Evolutionary conservation across 2,329 filamentous ascomycete genomes (phyloP).

Genomic region (Fusarium falciforme): DNA sequence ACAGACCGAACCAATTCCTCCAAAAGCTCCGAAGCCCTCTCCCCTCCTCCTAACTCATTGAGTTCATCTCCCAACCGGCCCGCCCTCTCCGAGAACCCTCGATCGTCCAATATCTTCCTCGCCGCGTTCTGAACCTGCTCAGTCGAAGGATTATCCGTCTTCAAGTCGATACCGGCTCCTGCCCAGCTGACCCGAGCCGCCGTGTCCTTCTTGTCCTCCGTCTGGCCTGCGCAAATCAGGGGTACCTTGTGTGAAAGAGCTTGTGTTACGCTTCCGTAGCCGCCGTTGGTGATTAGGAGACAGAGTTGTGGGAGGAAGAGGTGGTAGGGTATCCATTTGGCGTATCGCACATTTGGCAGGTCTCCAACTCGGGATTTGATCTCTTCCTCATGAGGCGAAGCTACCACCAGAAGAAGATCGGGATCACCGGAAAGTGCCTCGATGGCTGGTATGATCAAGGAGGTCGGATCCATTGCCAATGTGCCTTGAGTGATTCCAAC

Average conservation of each 20-base stretch:
- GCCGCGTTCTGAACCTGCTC: slow-evolving; percentile 42
- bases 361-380: slow-evolving; percentile 39
- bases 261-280: slow-evolving; percentile 52
- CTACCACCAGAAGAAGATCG: slow-evolving; percentile 47
- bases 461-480: slow-evolving; percentile 50
- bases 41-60: slow-evolving; percentile 43
- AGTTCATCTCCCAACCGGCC: slow-evolving; percentile 42
- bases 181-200: slow-evolving; percentile 48
- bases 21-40: slow-evolving; percentile 41
- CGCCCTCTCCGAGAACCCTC: slow-evolving; percentile 37
- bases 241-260: slow-evolving; percentile 50
- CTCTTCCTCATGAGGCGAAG: slow-evolving; percentile 45
- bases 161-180: slow-evolving; percentile 50
- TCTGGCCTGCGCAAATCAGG: slow-evolving; percentile 51
- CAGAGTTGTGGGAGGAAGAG: slow-evolving; percentile 48
- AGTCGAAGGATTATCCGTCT: slow-evolving; percentile 48
- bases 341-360: slow-evolving; percentile 45
- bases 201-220: slow-evolving; percentile 53
- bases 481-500: slow-evolving; percentile 54
- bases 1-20: slow-evolving; percentile 40
- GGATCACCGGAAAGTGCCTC: slow-evolving; percentile 45
- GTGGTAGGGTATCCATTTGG: slow-evolving; percentile 52
- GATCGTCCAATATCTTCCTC: slow-evolving; percentile 40
- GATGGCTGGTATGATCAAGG: slow-evolving; percentile 53
- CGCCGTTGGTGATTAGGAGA: slow-evolving; percentile 52